phyloP scores from a whole-genome alignment of 805 yeast species.

The Monosporozyma yasuniensis region DNA sequence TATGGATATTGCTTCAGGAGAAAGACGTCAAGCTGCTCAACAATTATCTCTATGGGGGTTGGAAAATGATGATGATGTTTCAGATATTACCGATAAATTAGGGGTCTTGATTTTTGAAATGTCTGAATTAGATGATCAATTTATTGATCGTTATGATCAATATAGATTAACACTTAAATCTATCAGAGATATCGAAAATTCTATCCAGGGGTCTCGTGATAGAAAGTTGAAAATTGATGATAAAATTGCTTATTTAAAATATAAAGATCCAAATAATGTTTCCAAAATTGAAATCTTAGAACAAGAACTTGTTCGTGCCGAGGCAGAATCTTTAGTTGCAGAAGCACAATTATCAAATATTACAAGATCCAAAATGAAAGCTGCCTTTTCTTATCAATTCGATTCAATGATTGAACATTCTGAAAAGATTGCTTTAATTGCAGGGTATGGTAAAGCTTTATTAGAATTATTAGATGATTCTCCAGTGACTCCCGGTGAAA shows the following conservation, averaged over 20 bases:
- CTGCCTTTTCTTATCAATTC: constrained; percentile 75
- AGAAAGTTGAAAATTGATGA: constrained; percentile 79
- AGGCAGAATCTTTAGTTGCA: constrained; percentile 85
- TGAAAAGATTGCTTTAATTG: constrained; percentile 76
- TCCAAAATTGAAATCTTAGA: constrained; percentile 71
- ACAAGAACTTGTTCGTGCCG: constrained; percentile 85
- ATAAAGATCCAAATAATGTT: constrained; percentile 68
- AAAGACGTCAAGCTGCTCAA: constrained; percentile 72
- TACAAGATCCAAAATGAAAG: constrained; percentile 78
- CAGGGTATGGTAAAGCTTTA: constrained; percentile 83
- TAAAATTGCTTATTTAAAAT: constrained; percentile 72
- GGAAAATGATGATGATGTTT: constrained; percentile 75
- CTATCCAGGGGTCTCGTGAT: constrained; percentile 82
- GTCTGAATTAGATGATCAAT: constrained; percentile 81
- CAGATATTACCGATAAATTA: constrained; percentile 78
- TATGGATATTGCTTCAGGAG: constrained; percentile 65
- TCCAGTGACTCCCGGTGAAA: constrained; percentile 87
- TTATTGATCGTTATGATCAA: constrained; percentile 78
- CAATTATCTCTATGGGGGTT: constrained; percentile 84
- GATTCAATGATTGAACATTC: constrained; percentile 80
- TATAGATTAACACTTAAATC: constrained; percentile 75
- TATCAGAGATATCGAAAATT: constrained; percentile 75
- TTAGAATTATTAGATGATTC: constrained; percentile 75
- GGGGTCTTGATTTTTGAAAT: constrained; percentile 76
- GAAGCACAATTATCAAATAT: constrained; percentile 86